Base-by-base conservation (phyloP, 805 yeast genomes). In the Hanseniaspora taiwanica region DNA sequence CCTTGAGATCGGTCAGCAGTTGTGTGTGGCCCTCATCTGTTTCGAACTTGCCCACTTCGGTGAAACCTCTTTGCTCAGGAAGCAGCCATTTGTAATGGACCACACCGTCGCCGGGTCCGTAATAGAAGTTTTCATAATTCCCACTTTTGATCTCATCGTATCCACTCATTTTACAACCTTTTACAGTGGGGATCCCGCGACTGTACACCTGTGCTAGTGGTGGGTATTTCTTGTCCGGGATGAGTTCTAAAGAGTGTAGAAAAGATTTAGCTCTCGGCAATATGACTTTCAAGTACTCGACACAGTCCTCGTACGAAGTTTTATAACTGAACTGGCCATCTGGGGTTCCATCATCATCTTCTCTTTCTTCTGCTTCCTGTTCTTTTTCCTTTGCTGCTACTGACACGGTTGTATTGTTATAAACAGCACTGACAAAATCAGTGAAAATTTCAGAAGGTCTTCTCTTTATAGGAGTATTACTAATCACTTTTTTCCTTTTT, bases 81-180 rank as follows among this genome's bases (percentile, higher is more conserved):
- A 86, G 72, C 37, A 82, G 59, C 81, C 86, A 80, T 46, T 73
- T 73, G 48, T 80, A 82, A 58, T 82, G 82, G 1, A 84, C 84
- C 16, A 87, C 96, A 34, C 96, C 96, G 56, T 87, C 96, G 13
- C 96, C 96, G 4, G 84, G 83, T 0, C 94, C 94, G 51, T 83
- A 86, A 49, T 71, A 74, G 50, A 84, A 80, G 49, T 82, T 78
- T 46, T 71, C 75, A 60, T 81, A 86, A 46, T 74, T 71, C 3
- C 94, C 95, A 31, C 70, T 66, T 42, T 62, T 68, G 43, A 87
- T 76, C 27, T 76, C 91, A 34, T 78, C 71, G 9, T 54, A 54
- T 5, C 78, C 72, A 24, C 65, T 55, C 1, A 86, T 91, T 40
- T 76, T 62, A 2, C 84, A 79, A 6, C 89, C 94, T 39, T 91